A percentile compares a stretch with the other conserved stretches of the same genome.
phyloP scores from a whole-genome alignment of 352 stramenopile species.

The Blastocystis sp. region DNA sequence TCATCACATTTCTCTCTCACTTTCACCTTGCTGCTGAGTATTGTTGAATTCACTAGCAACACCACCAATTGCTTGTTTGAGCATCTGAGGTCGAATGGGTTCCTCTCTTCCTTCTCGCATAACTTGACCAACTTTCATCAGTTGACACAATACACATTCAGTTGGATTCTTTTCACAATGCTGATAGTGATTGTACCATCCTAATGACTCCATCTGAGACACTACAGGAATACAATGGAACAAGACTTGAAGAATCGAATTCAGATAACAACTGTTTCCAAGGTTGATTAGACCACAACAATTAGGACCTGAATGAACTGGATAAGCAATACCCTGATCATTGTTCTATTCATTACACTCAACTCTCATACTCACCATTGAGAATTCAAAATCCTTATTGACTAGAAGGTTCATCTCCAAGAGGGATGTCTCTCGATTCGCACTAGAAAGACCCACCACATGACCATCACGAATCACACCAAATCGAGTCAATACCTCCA shows the following conservation, averaged over 20 bases:
- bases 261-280: slow-evolving; percentile 99
- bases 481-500: neutral
- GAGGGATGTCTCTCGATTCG: slow-evolving; percentile 97
- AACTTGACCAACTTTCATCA: slow-evolving; percentile 60
- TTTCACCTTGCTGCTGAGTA: slow-evolving; percentile 64
- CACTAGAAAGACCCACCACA: slow-evolving; percentile 78
- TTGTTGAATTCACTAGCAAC: slow-evolving; percentile 59
- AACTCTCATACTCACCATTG: slow-evolving; percentile 66
- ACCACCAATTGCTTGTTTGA: slow-evolving; percentile 62
- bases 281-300: slow-evolving; percentile 93
- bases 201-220: neutral
- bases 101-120: neutral
- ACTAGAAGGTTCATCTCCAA: slow-evolving; percentile 90
- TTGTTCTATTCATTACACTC: slow-evolving; percentile 72
- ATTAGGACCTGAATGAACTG: slow-evolving; percentile 79
- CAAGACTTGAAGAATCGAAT: slow-evolving; percentile 88
- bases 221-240: slow-evolving; percentile 64
- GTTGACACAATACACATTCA: slow-evolving; percentile 62
- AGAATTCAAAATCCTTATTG: slow-evolving; percentile 94
- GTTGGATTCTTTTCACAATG: slow-evolving; percentile 27
- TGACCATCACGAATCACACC: slow-evolving; percentile 76
- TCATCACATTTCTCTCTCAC: neutral
- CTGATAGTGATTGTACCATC: neutral
- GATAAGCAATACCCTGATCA: slow-evolving; percentile 85
- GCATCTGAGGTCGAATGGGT: slow-evolving; percentile 61